Evolutionary conservation across 2,329 filamentous ascomycete species (phyloP).

Genomic region (Botrytis medusae): DNA sequence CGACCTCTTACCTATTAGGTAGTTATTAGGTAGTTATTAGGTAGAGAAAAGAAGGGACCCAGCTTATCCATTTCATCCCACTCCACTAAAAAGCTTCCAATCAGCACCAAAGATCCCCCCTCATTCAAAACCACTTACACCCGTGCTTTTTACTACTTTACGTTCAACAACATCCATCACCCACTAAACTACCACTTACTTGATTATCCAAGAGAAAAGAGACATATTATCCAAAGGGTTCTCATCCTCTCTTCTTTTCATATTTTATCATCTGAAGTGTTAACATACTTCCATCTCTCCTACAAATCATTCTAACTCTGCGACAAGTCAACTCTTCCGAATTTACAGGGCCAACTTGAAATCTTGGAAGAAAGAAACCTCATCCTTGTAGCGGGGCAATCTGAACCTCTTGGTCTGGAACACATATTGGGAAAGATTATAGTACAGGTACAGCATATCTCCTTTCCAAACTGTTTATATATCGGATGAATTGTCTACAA

Average conservation of each 20-base stretch:
- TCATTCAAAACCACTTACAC: not conserved
- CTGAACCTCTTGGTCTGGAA: conserved; percentile 17
- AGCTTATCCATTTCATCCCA: conserved; percentile 1
- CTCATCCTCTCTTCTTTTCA: not conserved
- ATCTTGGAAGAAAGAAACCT: conserved; percentile 1
- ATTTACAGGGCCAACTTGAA: not conserved
- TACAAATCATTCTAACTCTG: not conserved
- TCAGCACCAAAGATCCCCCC: not conserved
- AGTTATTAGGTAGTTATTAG: not conserved
- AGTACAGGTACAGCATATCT: conserved; percentile 12
- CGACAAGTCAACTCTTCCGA: not conserved
- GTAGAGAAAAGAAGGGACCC: not conserved
- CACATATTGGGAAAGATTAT: conserved; percentile 15
- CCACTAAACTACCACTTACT: not conserved
- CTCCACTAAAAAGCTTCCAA: conserved; percentile 4
- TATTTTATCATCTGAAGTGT: not conserved
- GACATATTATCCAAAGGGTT: not conserved
- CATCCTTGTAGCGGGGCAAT: conserved; percentile 20
- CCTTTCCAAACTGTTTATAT: not conserved
- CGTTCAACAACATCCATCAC: not conserved
- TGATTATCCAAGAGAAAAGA: not conserved
- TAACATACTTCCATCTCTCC: not conserved
- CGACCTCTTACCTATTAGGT: not conserved
- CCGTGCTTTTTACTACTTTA: not conserved
- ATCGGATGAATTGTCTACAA: not conserved